Percentiles rank a stretch among this genome's conserved stretches.
These are phyloP conservation scores for Vishniacozyma victoriae DNA, from an alignment of 768 basidiomycete species.

Conservation along the genomic window DNA sequence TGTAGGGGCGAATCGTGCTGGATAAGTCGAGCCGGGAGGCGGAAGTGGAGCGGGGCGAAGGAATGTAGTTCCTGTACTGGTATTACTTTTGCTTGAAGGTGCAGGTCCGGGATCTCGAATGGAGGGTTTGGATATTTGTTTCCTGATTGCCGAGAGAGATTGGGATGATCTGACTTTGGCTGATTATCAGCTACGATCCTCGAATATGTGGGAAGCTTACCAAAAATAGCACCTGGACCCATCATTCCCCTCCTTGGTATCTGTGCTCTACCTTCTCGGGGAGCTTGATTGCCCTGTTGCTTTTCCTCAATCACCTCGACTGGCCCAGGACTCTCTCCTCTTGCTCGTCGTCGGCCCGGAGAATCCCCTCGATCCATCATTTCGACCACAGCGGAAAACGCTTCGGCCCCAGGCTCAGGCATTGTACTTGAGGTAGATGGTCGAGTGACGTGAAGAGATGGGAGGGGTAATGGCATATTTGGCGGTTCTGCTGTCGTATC, in stretches of 20 bases:
- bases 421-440: neutral
- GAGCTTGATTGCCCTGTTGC: no score
- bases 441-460: neutral
- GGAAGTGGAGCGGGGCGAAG: neutral
- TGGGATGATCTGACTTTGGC: no score
- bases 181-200: no score
- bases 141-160: no score
- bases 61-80: no score
- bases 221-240: slow-evolving; percentile 21
- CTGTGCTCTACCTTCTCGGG: slow-evolving; percentile 14
- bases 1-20: no score
- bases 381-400: slow-evolving; percentile 14
- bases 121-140: no score
- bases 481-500: no score
- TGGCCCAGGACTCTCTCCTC: slow-evolving; percentile 6
- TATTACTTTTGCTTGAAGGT: no score
- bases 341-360: neutral
- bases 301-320: slow-evolving; percentile 4
- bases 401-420: neutral
- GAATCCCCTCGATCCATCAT: slow-evolving; percentile 16
- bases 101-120: no score
- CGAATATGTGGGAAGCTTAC: no score
- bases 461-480: no score
- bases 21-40: neutral
- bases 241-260: slow-evolving; percentile 16